Base-by-base conservation (phyloP, 306 rosid species). In the Sicyos edulis region DNA sequence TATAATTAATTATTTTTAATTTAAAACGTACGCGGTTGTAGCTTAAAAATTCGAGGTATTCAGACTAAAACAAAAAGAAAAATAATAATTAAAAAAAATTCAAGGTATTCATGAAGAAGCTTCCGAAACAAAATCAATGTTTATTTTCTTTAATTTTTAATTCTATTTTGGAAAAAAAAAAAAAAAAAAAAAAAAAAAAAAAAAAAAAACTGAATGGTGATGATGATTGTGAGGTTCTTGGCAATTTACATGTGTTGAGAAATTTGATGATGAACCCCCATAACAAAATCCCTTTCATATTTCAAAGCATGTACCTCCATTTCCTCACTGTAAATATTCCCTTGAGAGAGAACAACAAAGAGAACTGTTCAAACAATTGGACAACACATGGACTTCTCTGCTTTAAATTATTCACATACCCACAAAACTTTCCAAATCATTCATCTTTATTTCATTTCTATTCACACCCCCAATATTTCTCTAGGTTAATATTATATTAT, bases 331-430 rank as follows among this genome's bases (percentile, higher is more conserved):
- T 56, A 56, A 56, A 19, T 19, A 56, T 56, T 56, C 61, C 61
- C 15, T 32, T 7, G 67, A 61, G 62, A 56, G 40, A 34, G 5
- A 4, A 5, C 0, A 16, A 62, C 22, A 62, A n/a, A 62, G 49
- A 29, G 10, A 32, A 62, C 68, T 62, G 68, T 62, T n/a, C 68
- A 62, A 32, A 3, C 49, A 62, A 32, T 21, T 62, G 68, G 68
- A 62, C 68, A 29, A 62, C 68, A 62, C 68, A 32, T 62, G 49
- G 22, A 62, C 0, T 47, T 62, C 67, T 60, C 67, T 29, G 67
- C 20, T 29, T 34, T 34, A 34, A 34, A 34, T 34, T 34, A 34
- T 34, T 34, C 40, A 34, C 40, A 34, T 34, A 34, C 40, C n/a
- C n/a, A n/a, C n/a, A n/a, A n/a, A n/a, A n/a, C n/a, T n/a, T n/a